Evolutionary conservation across 805 yeast species (phyloP), one percentile per base, ranked within the genome.

Genomic region (Cyberlindnera americana): DNA sequence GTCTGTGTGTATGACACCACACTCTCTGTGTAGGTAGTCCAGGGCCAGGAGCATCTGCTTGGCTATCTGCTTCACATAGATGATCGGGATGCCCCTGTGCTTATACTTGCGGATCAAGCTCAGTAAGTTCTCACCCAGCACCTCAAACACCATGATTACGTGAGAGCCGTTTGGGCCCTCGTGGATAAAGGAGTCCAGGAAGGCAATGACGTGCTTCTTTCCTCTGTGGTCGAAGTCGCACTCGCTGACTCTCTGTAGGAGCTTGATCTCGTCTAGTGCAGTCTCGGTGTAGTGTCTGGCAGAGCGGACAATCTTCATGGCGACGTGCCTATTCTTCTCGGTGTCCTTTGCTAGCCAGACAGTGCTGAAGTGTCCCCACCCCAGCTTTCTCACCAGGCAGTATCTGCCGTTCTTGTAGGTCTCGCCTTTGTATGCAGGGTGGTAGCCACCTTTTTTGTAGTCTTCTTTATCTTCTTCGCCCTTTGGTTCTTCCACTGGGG

Each of bases 351-450:
- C 98, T 21, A 86, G 68, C 97, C 96, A 90, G 17, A 87, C 97
- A 1, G 96, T 93, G 19, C 95, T 83, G 59, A 93, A 93, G 64
- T 93, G 97, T 25, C 99, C 99, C 99, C 99, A 93, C 1, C 99
- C 99, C 4, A 93, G 69, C 59, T 93, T 93, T 45, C 98, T 76
- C 22, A 86, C 90, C 35, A 93, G 64, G 2, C 81, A 71, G 60
- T 93, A 93, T 43, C 85, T 76, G 15, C 78, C 78, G 40, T 83
- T 70, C 52, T 87, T 84, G 62, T 83, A 91, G 17, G 64, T 64
- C 59, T 95, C 99, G 6, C 98, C 98, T 35, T 88, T 78, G 48
- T 65, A 78, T 11, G 95, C 93, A 0, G 99, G 96, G 57, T 93
- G 99, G 60, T 93, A 93, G 0, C 99, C 99, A 18, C 98, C 98